phyloP scores from a whole-genome alignment of 2,329 filamentous ascomycete species.

The Grosmannia huntii region DNA sequence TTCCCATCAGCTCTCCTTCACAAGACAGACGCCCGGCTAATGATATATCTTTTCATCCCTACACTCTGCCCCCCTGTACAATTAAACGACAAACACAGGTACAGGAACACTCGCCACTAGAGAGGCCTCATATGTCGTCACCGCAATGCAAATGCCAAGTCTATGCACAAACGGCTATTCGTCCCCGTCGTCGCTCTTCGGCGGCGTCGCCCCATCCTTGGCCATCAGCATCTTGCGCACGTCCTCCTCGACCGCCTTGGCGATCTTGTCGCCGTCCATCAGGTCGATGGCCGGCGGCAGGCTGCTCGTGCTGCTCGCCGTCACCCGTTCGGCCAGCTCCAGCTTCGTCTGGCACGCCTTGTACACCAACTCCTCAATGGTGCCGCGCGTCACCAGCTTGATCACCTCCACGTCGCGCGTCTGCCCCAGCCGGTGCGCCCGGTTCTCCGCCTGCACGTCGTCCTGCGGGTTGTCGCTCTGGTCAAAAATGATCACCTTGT shows the following conservation, averaged over 20 bases:
- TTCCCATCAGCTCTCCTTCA: too few relatives aligned
- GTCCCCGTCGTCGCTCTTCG: conserved; percentile 3
- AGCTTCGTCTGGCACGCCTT: conserved; percentile 87
- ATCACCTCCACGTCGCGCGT: conserved; percentile 83
- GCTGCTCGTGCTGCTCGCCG: conserved; percentile 14
- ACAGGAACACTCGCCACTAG: not conserved
- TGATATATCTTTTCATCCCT: too few relatives aligned
- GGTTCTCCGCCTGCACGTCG: conserved; percentile 95
- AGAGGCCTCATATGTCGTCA: too few relatives aligned
- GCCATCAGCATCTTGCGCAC: conserved; percentile 28
- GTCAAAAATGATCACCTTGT: conserved; percentile 97
- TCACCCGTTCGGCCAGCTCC: conserved; percentile 59
- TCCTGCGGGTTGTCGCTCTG: conserved; percentile 96
- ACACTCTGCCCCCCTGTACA: too few relatives aligned
- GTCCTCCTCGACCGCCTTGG: conserved; percentile 27
- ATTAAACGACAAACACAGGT: not conserved
- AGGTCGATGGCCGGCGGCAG: conserved; percentile 16
- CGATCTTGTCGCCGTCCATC: conserved; percentile 15
- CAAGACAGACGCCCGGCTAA: too few relatives aligned
- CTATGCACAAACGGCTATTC: not conserved
- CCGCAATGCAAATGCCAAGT: too few relatives aligned
- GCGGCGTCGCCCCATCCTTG: conserved; percentile 5
- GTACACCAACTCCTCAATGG: conserved; percentile 89
- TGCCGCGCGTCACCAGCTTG: conserved; percentile 64
- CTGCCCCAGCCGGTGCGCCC: conserved; percentile 89